phyloP scores from a whole-genome alignment of 2,329 filamentous ascomycete genomes.

The Meredithiella fracta region DNA sequence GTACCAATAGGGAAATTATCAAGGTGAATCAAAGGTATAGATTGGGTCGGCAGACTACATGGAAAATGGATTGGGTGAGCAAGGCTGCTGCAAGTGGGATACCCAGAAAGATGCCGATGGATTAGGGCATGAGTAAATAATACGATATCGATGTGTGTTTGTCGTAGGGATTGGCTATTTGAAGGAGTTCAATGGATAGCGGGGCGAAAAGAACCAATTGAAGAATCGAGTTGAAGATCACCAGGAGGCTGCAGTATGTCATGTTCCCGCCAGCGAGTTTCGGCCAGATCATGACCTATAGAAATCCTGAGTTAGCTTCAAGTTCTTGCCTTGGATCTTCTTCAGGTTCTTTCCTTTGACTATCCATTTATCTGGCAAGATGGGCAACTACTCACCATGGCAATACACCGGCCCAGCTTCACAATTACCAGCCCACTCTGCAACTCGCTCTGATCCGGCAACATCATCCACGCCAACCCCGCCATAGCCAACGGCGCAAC shows the following conservation, averaged over 20 bases:
- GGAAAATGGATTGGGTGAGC: conserved; percentile 38
- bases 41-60: neutral
- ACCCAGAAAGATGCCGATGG: conserved; percentile 69
- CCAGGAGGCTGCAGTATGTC: conserved; percentile 71
- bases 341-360: no score
- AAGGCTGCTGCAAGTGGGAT: conserved; percentile 70
- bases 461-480: conserved; percentile 50
- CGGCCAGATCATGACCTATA: conserved; percentile 50
- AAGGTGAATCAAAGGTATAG: conserved; percentile 54
- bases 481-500: conserved; percentile 72
- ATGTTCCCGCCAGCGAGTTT: conserved; percentile 51
- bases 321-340: neutral
- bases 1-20: conserved; percentile 53
- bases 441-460: conserved; percentile 40
- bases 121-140: conserved; percentile 57
- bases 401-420: conserved; percentile 71
- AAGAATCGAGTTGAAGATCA: conserved; percentile 57
- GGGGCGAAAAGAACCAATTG: conserved; percentile 62
- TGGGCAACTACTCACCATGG: conserved; percentile 44
- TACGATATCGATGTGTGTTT: conserved; percentile 20
- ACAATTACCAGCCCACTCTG: conserved; percentile 63
- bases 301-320: no score
- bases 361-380: no score
- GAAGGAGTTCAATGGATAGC: conserved; percentile 51
- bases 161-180: conserved; percentile 33